Evolutionary conservation across 345 rosid species (phyloP).

Genomic region (Eucalyptus melliodora): DNA sequence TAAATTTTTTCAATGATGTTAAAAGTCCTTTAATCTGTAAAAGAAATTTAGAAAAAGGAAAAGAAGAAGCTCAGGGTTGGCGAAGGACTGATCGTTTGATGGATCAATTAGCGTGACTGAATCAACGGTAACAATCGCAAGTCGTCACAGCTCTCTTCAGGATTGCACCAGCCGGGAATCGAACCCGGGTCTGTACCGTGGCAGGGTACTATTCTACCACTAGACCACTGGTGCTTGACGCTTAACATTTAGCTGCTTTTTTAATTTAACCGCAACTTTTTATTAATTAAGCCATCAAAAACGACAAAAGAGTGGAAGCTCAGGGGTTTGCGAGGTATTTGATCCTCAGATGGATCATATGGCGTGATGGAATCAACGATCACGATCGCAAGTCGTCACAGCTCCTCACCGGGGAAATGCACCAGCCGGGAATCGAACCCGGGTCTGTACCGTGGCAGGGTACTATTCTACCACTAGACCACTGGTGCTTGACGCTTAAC

Average conservation of each 20-base stretch:
- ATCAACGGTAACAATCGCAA: neutral
- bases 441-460: constrained; percentile 70
- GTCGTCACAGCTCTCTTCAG: rapidly evolving
- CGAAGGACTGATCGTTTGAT: neutral
- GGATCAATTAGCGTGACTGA: neutral
- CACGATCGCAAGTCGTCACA: neutral
- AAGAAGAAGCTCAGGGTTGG: neutral
- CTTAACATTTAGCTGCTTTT: neutral
- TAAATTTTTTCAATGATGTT: too few relatives aligned
- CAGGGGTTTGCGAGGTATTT: too few relatives aligned
- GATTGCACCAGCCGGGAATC: constrained; percentile 2
- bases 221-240: constrained; percentile 46
- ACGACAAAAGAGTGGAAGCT: neutral
- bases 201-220: constrained; percentile 83
- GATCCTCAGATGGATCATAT: too few relatives aligned
- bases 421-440: constrained; percentile 43
- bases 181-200: constrained; percentile 76
- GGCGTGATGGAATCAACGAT: too few relatives aligned
- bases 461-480: constrained; percentile 88
- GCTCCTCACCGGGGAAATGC: neutral
- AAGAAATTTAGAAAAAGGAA: neutral
- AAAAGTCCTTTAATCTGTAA: neutral
- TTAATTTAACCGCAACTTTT: too few relatives aligned
- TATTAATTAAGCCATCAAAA: too few relatives aligned
- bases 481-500: too few relatives aligned